phyloP scores from a whole-genome alignment of 169 alveolate species.

The Plasmodium knowlesi region DNA sequence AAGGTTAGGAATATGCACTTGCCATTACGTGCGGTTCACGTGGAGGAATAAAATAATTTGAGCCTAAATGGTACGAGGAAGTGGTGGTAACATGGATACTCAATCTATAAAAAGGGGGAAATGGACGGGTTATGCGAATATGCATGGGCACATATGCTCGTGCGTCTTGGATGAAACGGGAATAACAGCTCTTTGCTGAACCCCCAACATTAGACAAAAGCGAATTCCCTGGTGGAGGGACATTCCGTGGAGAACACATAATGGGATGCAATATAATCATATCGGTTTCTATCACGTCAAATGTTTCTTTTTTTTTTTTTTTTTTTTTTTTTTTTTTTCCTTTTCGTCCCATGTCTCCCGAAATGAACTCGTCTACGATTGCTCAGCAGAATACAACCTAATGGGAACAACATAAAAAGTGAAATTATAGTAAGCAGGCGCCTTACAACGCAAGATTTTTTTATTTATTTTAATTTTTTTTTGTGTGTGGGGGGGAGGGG shows the following conservation, averaged over 20 bases:
- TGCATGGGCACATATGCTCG: background rate
- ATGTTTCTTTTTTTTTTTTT: background rate
- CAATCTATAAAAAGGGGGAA: conserved; percentile 2
- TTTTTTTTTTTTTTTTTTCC: too few species aligned
- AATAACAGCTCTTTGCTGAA: background rate
- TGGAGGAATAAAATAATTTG: background rate
- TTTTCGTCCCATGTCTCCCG: background rate
- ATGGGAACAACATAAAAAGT: background rate
- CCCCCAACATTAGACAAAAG: background rate
- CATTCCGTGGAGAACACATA: background rate
- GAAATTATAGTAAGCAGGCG: background rate
- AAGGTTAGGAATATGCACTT: background rate
- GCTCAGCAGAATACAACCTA: background rate
- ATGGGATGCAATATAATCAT: background rate
- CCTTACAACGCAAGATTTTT: background rate
- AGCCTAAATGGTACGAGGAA: background rate
- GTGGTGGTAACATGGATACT: background rate
- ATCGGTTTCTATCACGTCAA: background rate
- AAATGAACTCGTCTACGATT: background rate
- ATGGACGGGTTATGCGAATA: background rate
- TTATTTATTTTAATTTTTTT: too few species aligned
- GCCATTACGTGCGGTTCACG: background rate
- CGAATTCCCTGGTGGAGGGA: background rate
- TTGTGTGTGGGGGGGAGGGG: background rate
- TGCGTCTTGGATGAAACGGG: background rate